Evolutionary conservation across 1,139 yeast genomes (phyloP), one percentile per base, ranked within the genome.

Genomic region (Candida mesenterica): DNA sequence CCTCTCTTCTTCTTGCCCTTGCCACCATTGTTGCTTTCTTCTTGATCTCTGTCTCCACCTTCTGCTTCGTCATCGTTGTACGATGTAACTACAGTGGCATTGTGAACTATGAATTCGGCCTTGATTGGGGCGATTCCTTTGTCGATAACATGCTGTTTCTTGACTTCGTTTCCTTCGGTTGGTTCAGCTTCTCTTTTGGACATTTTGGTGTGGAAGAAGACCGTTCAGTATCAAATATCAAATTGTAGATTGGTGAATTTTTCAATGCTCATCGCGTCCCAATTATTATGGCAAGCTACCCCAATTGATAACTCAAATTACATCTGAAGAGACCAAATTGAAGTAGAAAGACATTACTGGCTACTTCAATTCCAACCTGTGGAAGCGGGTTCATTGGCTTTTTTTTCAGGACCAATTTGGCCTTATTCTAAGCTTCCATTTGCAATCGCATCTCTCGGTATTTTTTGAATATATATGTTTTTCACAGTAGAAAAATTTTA

Each of bases 111-210:
- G 48, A 53, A 83, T 48, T 83, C 85, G 3, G 79, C 62, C 59
- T 82, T 83, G 44, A 83, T 72, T 2, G 79, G 75, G 0, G 90
- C 90, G 35, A 78, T 62, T 16, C 92, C 90, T 41, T 68, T 73
- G 32, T 41, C 42, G 5, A 14, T 5, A 14, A 26, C 17, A 25
- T 25, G 13, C 19, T 43, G 53, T 34, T 55, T 59, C 46, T 59
- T 63, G 23, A 42, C 31, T 9, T 50, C 58, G 12, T 51, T 36
- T 4, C 43, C 47, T 9, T 44, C 58, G 10, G 42, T 41, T 6
- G 40, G 42, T 28, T 52, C 61, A 15, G 38, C 45, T 6, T 49
- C 49, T 45, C 60, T 46, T 31, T 50, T 52, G 23, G 44, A 32
- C 30, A 40, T 28, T 33, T 41, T 13, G 6, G 13, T n/a, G 26